Percentiles rank a stretch among this genome's conserved stretches.
phyloP scores from a whole-genome alignment of 495 filamentous ascomycete genomes.

The Talaromyces adpressus region DNA sequence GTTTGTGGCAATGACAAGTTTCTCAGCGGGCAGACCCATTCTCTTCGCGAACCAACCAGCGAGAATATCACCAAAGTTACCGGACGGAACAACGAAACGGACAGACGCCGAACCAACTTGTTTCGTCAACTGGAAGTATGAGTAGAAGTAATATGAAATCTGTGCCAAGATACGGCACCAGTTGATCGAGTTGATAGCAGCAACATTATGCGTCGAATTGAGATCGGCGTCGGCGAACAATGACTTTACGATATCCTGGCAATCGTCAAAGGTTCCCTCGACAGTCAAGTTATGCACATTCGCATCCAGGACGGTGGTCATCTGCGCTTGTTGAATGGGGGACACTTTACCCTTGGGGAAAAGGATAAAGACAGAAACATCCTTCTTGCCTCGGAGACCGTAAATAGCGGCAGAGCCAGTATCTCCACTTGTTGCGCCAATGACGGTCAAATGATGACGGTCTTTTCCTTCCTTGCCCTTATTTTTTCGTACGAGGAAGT shows the following conservation, averaged over 20 bases:
- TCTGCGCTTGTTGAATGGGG: constrained; percentile 88
- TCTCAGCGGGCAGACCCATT: constrained; percentile 83
- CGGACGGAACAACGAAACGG: constrained; percentile 78
- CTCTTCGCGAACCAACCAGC: constrained; percentile 85
- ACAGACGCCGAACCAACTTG: constrained; percentile 49
- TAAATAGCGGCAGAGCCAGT: constrained; percentile 95
- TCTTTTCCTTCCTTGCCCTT: constrained; percentile 60
- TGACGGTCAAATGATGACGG: constrained; percentile 79
- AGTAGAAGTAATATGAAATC: constrained; percentile 79
- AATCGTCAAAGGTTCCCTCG: constrained; percentile 88
- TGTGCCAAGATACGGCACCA: constrained; percentile 88
- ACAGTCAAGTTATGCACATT: constrained; percentile 87
- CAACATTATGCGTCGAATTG: constrained; percentile 68
- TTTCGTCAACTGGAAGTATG: constrained; percentile 72
- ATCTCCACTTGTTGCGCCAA: constrained; percentile 90
- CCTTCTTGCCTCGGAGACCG: constrained; percentile 93
- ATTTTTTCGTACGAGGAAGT: constrained; percentile 82
- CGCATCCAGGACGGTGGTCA: constrained; percentile 80
- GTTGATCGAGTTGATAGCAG: constrained; percentile 88
- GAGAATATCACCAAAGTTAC: constrained; percentile 95
- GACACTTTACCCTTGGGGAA: constrained; percentile 77
- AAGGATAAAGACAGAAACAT: constrained; percentile 86
- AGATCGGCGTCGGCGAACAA: constrained; percentile 76
- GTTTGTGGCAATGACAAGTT: constrained; percentile 83
- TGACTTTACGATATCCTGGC: constrained; percentile 88